Conservation (phyloP, 1,139 yeast genomes). For the Blastobotrys niveus region DNA sequence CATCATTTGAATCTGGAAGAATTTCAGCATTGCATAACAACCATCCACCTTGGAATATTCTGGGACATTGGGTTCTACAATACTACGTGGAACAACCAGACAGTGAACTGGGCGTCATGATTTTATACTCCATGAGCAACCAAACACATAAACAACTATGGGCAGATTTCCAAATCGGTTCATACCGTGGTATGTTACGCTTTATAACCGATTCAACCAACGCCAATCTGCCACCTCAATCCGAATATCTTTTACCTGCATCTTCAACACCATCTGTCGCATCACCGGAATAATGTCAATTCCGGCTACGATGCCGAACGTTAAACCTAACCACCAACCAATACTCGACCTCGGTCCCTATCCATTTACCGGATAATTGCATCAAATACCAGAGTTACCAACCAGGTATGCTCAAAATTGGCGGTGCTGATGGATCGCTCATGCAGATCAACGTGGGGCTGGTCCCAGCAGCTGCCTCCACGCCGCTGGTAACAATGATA, state of each 20-base stretch:
- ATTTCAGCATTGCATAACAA: neutral
- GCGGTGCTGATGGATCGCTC: neutral
- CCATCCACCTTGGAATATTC: neutral
- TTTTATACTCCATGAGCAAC: neutral
- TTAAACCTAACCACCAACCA: neutral
- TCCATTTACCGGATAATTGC: no score
- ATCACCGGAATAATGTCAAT: neutral
- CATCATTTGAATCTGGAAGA: neutral
- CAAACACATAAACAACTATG: conserved; percentile 2
- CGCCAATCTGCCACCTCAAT: neutral
- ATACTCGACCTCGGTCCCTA: no score
- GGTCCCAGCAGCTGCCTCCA: no score
- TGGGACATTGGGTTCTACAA: conserved; percentile 2
- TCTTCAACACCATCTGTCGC: no score
- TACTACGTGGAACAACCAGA: neutral
- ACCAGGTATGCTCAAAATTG: neutral
- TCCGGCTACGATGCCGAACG: neutral
- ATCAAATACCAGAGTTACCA: no score
- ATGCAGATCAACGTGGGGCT: no score
- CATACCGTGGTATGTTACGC: neutral
- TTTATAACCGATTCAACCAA: neutral
- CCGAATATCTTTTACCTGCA: neutral
- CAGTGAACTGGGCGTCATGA: conserved; percentile 2
- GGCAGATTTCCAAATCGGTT: conserved; percentile 8
- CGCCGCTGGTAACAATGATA: no score